phyloP scores from a whole-genome alignment of 768 basidiomycete genomes.

The Cystofilobasidium macerans region DNA sequence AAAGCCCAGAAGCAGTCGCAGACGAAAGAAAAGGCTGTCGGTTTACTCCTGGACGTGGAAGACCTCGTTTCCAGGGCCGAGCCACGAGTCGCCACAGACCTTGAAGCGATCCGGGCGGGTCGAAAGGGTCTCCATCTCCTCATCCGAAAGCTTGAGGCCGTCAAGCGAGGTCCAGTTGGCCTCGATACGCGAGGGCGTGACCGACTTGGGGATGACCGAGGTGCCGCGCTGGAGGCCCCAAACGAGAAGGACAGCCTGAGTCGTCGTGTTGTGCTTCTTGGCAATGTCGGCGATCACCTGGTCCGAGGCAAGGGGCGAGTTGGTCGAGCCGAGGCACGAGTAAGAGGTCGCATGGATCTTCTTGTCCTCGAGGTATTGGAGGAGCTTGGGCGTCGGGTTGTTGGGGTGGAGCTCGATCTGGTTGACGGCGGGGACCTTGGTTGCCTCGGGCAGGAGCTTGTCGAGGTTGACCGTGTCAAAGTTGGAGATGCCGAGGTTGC shows the following conservation, averaged over 20 bases:
- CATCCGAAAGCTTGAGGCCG: constrained; percentile 26
- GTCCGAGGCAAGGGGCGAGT: constrained; percentile 33
- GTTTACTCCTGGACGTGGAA: background rate
- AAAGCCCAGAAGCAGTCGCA: no score
- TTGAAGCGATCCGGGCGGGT: background rate
- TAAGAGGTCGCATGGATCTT: constrained; percentile 27
- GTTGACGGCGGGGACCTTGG: constrained; percentile 22
- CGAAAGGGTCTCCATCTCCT: constrained; percentile 20
- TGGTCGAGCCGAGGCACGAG: constrained; percentile 3
- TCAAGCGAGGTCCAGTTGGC: constrained; percentile 25
- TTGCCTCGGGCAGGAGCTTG: constrained; percentile 28
- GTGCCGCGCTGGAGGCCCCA: constrained; percentile 48
- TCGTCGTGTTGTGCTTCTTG: constrained; percentile 50
- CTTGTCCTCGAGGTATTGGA: constrained; percentile 30
- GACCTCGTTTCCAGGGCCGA: constrained; percentile 8
- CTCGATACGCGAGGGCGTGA: constrained; percentile 46
- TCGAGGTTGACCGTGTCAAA: constrained; percentile 9
- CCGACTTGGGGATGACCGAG: constrained; percentile 74
- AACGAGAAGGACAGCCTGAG: constrained; percentile 72
- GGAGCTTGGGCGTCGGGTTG: constrained; percentile 13
- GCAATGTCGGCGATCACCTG: constrained; percentile 54
- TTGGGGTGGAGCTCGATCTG: constrained; percentile 25
- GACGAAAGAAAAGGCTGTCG: no score
- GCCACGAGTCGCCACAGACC: constrained; percentile 2
- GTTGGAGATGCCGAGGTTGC: constrained; percentile 20